These are phyloP conservation scores for Amniculicola lignicola DNA, from an alignment of 495 filamentous ascomycete species.

Conservation along the genomic window DNA sequence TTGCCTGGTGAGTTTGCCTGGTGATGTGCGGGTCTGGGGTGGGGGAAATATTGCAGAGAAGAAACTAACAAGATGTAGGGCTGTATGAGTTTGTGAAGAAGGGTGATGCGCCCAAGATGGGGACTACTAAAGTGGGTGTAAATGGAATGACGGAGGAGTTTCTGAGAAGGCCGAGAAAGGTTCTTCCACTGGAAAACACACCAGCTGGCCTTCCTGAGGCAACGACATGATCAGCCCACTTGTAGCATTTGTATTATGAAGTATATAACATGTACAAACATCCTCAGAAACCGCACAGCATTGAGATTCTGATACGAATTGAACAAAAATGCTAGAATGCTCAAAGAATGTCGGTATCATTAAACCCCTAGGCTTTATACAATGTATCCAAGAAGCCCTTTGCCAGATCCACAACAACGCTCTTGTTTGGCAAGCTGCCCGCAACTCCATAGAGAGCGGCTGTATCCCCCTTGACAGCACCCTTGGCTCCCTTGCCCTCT, in stretches of 20 bases:
- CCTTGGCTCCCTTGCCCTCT: constrained; percentile 73
- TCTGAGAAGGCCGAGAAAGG: constrained; percentile 70
- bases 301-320: no score
- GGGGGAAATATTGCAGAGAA: background rate
- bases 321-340: no score
- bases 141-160: constrained; percentile 76
- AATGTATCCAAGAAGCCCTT: constrained; percentile 90
- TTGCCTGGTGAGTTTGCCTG: constrained; percentile 86
- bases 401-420: constrained; percentile 84
- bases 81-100: constrained; percentile 92
- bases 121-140: constrained; percentile 77
- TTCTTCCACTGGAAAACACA: constrained; percentile 48
- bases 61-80: constrained; percentile 51
- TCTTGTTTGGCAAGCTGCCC: constrained; percentile 91
- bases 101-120: constrained; percentile 86
- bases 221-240: background rate
- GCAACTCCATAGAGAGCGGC: constrained; percentile 94
- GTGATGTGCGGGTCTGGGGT: no score
- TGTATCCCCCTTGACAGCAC: constrained; percentile 63
- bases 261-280: background rate
- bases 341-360: no score
- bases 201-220: constrained; percentile 18
- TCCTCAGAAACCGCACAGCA: no score
- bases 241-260: background rate
- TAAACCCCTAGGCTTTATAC: constrained; percentile 93